Conservation (phyloP, 768 basidiomycete genomes). For the Mycena polygramma region DNA sequence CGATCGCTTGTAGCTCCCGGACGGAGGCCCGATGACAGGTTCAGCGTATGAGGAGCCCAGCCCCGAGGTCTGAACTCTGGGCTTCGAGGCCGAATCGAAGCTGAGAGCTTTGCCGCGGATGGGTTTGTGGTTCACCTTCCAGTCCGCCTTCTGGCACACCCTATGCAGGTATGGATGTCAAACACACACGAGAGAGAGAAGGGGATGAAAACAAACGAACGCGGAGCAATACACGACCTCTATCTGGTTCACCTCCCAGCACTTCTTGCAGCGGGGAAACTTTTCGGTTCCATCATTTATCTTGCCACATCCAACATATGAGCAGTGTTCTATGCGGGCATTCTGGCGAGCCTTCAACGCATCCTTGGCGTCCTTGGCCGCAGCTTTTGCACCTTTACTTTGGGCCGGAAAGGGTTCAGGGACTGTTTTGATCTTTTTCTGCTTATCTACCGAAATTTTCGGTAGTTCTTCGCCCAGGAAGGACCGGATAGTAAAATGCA, state of each 20-base stretch:
- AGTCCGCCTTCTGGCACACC: constrained; percentile 36
- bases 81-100: constrained; percentile 29
- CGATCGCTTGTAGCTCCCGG: constrained; percentile 17
- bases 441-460: constrained; percentile 1
- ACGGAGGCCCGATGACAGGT: constrained; percentile 1
- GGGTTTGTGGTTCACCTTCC: constrained; percentile 35
- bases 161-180: constrained; percentile 20
- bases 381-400: constrained; percentile 15
- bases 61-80: background rate
- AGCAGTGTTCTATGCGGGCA: constrained; percentile 22
- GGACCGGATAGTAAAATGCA: constrained; percentile 11
- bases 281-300: constrained; percentile 16
- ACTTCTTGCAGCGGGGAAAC: constrained; percentile 34
- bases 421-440: constrained; percentile 6
- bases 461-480: constrained; percentile 19
- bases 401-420: background rate
- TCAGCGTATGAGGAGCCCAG: background rate
- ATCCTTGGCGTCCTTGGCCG: constrained; percentile 20
- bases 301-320: constrained; percentile 15
- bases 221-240: constrained; percentile 36
- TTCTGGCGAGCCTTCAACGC: constrained; percentile 27
- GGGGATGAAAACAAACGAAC: constrained; percentile 11
- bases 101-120: constrained; percentile 38
- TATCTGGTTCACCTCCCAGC: constrained; percentile 25
- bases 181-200: background rate